A percentile compares a stretch with the other conserved stretches of the same genome.
phyloP scores from a whole-genome alignment of 768 basidiomycete species.

The Gymnopilus dilepis region DNA sequence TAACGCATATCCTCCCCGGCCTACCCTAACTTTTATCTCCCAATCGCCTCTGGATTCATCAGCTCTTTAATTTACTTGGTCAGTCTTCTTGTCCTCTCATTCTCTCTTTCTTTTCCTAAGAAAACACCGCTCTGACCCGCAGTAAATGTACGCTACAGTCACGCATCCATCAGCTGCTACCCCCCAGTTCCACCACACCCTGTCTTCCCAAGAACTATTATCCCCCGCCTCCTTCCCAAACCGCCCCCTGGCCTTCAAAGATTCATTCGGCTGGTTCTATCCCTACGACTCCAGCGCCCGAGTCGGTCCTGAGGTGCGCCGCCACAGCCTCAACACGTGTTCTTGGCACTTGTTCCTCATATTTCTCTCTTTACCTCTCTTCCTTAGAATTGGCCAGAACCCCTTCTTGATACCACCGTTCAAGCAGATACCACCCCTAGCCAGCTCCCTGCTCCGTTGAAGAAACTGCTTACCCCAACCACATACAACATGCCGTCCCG shows the following conservation, averaged over 20 bases:
- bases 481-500: conserved; percentile 52
- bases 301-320: conserved; percentile 50
- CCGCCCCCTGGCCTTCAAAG: conserved; percentile 36
- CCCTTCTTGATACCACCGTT: conserved; percentile 43
- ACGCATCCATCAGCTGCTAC: conserved; percentile 52
- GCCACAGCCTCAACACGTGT: conserved; percentile 37
- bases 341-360: conserved; percentile 26
- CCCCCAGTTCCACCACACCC: conserved; percentile 27
- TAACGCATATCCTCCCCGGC: conserved; percentile 19
- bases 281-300: conserved; percentile 49
- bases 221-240: conserved; percentile 32
- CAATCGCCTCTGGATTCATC: conserved; percentile 35
- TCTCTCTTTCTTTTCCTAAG: conserved; percentile 30
- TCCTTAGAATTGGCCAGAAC: conserved; percentile 53
- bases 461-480: conserved; percentile 40
- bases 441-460: conserved; percentile 38
- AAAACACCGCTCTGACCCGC: conserved; percentile 34
- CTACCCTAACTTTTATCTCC: conserved; percentile 30
- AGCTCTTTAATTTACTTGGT: conserved; percentile 50
- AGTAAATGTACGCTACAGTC: conserved; percentile 77
- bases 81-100: conserved; percentile 29
- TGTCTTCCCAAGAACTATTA: conserved; percentile 20
- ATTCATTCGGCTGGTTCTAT: conserved; percentile 55
- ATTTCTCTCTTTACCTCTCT: conserved; percentile 20
- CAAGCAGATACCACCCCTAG: conserved; percentile 38